phyloP scores from a whole-genome alignment of 257 asterid genomes.

The Anisodus acutangulus region DNA sequence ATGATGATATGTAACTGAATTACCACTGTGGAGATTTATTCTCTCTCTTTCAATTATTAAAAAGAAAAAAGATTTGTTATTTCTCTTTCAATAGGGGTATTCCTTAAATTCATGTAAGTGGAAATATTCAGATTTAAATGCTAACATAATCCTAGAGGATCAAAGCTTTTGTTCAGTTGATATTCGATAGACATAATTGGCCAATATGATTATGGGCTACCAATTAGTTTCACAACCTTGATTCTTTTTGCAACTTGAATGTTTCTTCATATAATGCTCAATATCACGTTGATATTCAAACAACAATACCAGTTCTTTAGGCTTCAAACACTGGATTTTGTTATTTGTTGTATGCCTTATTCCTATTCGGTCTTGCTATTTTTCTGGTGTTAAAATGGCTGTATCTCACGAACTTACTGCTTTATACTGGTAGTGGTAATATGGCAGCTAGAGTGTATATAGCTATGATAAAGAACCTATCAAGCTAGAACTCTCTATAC shows the following conservation, averaged over 20 bases:
- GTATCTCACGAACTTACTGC: background rate
- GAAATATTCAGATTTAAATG: background rate
- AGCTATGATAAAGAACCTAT: background rate
- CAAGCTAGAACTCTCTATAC: background rate
- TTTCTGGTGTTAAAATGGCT: background rate
- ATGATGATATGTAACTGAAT: background rate
- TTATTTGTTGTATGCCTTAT: background rate
- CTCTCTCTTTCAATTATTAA: background rate
- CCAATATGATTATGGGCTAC: background rate
- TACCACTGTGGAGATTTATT: background rate
- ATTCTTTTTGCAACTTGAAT: background rate
- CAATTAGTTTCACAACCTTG: background rate
- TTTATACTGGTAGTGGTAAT: background rate
- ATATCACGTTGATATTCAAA: background rate
- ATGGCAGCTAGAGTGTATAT: background rate
- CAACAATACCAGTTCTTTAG: background rate
- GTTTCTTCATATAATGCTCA: background rate
- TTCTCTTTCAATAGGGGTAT: background rate
- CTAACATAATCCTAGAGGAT: background rate
- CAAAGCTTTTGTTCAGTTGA: background rate
- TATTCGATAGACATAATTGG: background rate
- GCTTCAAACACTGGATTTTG: background rate
- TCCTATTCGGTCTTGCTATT: background rate
- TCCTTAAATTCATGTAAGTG: background rate
- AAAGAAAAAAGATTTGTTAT: too few relatives aligned